Base-by-base conservation (phyloP, 495 filamentous ascomycete species). In the Sporormia fimetaria region DNA sequence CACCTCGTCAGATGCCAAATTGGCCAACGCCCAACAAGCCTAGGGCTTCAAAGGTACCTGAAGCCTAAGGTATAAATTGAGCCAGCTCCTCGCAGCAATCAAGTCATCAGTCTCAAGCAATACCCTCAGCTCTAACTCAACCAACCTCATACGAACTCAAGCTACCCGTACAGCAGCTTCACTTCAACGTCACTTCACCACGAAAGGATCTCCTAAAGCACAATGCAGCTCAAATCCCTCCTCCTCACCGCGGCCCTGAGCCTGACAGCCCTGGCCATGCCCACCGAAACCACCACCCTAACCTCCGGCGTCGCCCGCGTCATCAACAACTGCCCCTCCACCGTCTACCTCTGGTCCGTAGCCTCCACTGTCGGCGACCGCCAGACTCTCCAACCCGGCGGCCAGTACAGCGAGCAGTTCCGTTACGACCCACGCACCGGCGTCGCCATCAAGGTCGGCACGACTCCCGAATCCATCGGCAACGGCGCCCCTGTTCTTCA, bases 331-430 rank as follows among this genome's bases (percentile, higher is more conserved):
- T 75, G 70, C 62, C 11, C 33, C 44, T 26, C 35, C 40, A 41
- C 63, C 21, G 62, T 74, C 32, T 70, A 69, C 47, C 53, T 76
- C 45, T 74, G 70, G 68, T 68, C 67, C 12, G 71, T 76, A 23
- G 71, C 66, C 40, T 47, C 55, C 37, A 36, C 55, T 17, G 52
- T 70, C 3, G 12, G 27, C 21, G 21, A 30, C 35, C 9, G 22
- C 9, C 58, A 59, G 35, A 63, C 60, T 33, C 53, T 74, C 62
- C 4, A 61, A n/a, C n/a, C 62, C 15, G 46, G 40, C 6, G 33
- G 26, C 20, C 15, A 2, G 5, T 46, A 33, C 26, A 28, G 32
- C 16, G 37, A 51, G 12, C 16, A 21, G 4, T 25, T 30, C 3
- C 22, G 29, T 16, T 40, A 28, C 30, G 40, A 39, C 12, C 35